A percentile compares a stretch with the other conserved stretches of the same genome.
Conservation (phyloP, 2,329 filamentous ascomycete species). For the Aspergillus sp. region DNA sequence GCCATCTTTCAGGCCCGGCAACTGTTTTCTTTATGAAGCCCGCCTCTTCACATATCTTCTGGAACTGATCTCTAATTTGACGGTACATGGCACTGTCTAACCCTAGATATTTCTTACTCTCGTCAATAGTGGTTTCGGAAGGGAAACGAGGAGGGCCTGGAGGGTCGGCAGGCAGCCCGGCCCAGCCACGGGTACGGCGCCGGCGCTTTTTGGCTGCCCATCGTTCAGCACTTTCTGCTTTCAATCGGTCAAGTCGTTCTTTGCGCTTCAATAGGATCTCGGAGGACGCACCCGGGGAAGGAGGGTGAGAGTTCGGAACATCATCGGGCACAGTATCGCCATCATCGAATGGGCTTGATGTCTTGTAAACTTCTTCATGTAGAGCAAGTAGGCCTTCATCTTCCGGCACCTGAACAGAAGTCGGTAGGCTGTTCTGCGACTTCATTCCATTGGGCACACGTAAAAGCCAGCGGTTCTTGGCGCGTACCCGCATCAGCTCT, state of each 20-base stretch:
- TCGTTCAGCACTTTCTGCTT: conserved; percentile 61
- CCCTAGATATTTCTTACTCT: conserved; percentile 68
- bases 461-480: conserved; percentile 67
- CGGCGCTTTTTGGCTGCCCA: conserved; percentile 66
- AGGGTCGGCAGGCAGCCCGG: conserved; percentile 65
- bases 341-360: conserved; percentile 29
- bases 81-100: conserved; percentile 65
- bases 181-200: conserved; percentile 67
- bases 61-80: conserved; percentile 65
- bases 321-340: conserved; percentile 25
- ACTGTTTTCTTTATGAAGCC: conserved; percentile 73
- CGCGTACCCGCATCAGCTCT: conserved; percentile 68
- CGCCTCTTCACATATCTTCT: conserved; percentile 66
- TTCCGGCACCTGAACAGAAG: conserved; percentile 27
- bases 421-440: conserved; percentile 32
- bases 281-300: conserved; percentile 40
- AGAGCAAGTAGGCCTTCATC: conserved; percentile 40
- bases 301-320: conserved; percentile 15
- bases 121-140: conserved; percentile 78
- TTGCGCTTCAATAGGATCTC: conserved; percentile 54
- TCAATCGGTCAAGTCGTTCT: conserved; percentile 55
- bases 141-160: conserved; percentile 71
- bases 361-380: conserved; percentile 41
- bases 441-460: conserved; percentile 62
- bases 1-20: conserved; percentile 72